Base-by-base conservation (phyloP, 192 early-diverging fungal species). In the Gonapodya sp. region DNA sequence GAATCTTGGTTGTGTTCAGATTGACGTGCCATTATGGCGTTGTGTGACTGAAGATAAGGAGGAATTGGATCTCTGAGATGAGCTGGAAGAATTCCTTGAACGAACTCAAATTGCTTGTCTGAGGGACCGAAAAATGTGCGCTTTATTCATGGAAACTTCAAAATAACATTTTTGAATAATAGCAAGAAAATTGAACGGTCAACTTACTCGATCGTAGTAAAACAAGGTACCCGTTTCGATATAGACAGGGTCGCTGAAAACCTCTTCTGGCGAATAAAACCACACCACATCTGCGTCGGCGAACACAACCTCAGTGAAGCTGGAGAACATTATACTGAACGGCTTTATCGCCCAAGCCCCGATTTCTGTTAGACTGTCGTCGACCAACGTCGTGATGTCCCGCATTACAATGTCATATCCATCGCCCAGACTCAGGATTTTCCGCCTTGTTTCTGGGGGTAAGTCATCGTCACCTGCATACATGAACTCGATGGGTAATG, bases 281-380 rank as follows among this genome's bases (percentile, higher is more conserved):
- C 93, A 92, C 32, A 91, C 83, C 0, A 90, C 92, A 81, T 94
- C 93, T 2, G 93, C 88, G 83, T 94, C 93, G 74, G 93, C 85
- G 79, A 94, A 83, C 74, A 94, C 91, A 16, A 87, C 86, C 32
- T 93, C 86, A 36, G 83, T 79, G 87, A 92, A 94, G 32, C 79
- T 84, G 0, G 88, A 87, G 0, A 91, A 90, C 24, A 94, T 37
- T 35, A 94, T 80, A 0, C 92, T 88, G 87, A 87, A 93, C 0
- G 93, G 89, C 80, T 94, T 94, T 36, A 92, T 84, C 1, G 88
- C 84, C 92, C 92, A 93, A 30, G 89, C 91, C 30, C 73, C 81
- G 46, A 90, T 80, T 16, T 85, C 36, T 34, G 86, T 84, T 35
- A 72, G 82, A 0, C 80, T 81, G 46, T 91, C 83, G 46, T 86